Evolutionary conservation across 2,329 filamentous ascomycete genomes (phyloP).

Genomic region (Septoria linicola): DNA sequence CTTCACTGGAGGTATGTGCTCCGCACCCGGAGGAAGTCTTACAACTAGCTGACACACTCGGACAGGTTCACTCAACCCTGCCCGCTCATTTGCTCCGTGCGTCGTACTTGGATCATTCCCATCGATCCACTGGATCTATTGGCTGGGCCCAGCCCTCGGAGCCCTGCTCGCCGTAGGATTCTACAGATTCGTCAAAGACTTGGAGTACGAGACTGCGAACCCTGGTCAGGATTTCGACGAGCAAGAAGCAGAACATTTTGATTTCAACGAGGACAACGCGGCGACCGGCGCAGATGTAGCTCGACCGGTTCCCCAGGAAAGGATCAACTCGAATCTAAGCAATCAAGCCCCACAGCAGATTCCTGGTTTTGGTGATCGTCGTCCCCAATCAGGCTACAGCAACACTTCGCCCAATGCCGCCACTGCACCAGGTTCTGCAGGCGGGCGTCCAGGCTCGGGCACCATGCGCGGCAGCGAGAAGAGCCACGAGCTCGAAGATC

Average conservation of each 20-base stretch:
- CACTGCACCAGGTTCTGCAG: background rate
- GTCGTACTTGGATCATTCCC: constrained; percentile 46
- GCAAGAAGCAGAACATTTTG: constrained; percentile 40
- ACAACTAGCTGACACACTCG: background rate
- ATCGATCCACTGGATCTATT: constrained; percentile 53
- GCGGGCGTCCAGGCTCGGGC: background rate
- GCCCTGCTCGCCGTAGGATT: constrained; percentile 49
- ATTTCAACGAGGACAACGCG: constrained; percentile 41
- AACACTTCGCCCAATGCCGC: background rate
- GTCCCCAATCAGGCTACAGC: constrained; percentile 1
- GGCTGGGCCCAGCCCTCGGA: constrained; percentile 50
- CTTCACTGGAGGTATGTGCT: constrained; percentile 43
- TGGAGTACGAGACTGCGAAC: constrained; percentile 54
- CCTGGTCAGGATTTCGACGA: constrained; percentile 50
- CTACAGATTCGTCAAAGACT: constrained; percentile 50
- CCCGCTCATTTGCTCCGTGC: constrained; percentile 51
- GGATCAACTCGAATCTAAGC: background rate
- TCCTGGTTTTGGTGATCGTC: constrained; percentile 7
- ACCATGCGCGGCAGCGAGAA: background rate
- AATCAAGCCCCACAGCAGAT: constrained; percentile 5
- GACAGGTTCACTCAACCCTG: constrained; percentile 48
- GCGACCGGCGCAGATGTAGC: constrained; percentile 10
- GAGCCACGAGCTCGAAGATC: constrained; percentile 3
- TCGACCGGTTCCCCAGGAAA: constrained; percentile 2
- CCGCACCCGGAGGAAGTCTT: no score